A percentile compares a stretch with the other conserved stretches of the same genome.
phyloP scores from a whole-genome alignment of 164 flowering plant species.

The Tetrastigma voinierianum region DNA sequence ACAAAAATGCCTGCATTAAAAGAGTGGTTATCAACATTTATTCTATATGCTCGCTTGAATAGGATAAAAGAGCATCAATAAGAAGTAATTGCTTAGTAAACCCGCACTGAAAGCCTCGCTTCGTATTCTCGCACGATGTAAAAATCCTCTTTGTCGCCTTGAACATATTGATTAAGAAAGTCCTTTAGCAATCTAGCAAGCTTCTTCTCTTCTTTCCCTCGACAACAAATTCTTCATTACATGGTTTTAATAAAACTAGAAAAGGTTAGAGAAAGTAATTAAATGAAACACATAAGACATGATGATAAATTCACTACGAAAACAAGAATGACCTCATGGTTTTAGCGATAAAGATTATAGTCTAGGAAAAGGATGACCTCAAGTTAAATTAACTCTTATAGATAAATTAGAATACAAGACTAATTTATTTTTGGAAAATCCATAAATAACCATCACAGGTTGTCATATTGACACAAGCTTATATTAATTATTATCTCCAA shows the following conservation, averaged over 20 bases:
- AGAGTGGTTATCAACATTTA: too few species aligned
- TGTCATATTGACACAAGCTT: too few species aligned
- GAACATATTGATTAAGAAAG: slow-evolving; percentile 71
- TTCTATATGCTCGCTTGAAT: not conserved
- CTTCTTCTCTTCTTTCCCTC: slow-evolving; percentile 85
- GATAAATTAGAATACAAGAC: not conserved
- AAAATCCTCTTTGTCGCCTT: slow-evolving; percentile 71
- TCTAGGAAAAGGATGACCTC: too few species aligned
- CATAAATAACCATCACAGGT: too few species aligned
- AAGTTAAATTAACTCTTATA: not conserved
- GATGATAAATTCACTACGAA: too few species aligned
- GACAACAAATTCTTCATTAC: slow-evolving; percentile 61
- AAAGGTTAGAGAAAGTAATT: slow-evolving; percentile 1
- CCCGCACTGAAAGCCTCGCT: slow-evolving; percentile 80
- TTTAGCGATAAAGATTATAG: too few species aligned
- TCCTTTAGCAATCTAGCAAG: slow-evolving; percentile 60
- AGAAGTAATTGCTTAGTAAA: slow-evolving; percentile 12
- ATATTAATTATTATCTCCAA: too few species aligned
- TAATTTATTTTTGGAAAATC: too few species aligned
- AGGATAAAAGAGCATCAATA: not conserved
- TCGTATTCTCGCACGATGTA: slow-evolving; percentile 65
- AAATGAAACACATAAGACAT: too few species aligned
- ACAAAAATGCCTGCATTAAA: too few species aligned
- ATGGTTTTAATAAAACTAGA: not conserved
- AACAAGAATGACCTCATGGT: too few species aligned